Conservation (phyloP, 495 filamentous ascomycete genomes). For the Aspergillus incahuasiensis region DNA sequence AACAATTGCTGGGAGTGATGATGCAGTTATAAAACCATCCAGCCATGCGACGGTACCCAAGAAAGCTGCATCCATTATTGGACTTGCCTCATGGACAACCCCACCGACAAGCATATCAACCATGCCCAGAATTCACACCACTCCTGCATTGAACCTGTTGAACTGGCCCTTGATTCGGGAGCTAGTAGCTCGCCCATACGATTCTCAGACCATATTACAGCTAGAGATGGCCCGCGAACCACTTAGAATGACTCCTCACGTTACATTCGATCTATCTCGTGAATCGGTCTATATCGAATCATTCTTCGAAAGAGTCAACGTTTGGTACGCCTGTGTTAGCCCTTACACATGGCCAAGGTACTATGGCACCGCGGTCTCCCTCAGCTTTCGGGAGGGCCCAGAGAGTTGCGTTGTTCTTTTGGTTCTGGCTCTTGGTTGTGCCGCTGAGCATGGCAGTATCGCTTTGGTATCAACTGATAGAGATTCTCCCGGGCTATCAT, state of each 20-base stretch:
- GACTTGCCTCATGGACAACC: constrained; percentile 68
- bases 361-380: constrained; percentile 65
- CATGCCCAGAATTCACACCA: constrained; percentile 80
- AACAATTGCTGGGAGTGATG: constrained; percentile 62
- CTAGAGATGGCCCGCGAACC: constrained; percentile 78
- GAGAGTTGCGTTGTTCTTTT: constrained; percentile 81
- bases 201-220: constrained; percentile 72
- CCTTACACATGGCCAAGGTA: constrained; percentile 76
- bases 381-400: constrained; percentile 67
- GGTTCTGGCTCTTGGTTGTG: constrained; percentile 71
- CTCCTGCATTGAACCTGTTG: constrained; percentile 69
- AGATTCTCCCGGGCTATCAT: constrained; percentile 71
- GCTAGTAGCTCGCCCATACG: constrained; percentile 68
- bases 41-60: constrained; percentile 38
- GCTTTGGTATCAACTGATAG: constrained; percentile 63
- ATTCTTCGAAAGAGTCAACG: constrained; percentile 74
- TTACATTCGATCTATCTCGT: constrained; percentile 69
- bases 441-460: constrained; percentile 66
- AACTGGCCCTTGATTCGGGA: constrained; percentile 78
- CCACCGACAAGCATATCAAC: constrained; percentile 68
- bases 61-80: constrained; percentile 59
- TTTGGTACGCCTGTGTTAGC: constrained; percentile 84
- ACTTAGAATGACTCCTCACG: constrained; percentile 50
- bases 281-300: constrained; percentile 68
- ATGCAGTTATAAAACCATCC: constrained; percentile 44